Evolutionary conservation across 2,329 filamentous ascomycete species (phyloP).

Genomic region (Aspergillus texensis): DNA sequence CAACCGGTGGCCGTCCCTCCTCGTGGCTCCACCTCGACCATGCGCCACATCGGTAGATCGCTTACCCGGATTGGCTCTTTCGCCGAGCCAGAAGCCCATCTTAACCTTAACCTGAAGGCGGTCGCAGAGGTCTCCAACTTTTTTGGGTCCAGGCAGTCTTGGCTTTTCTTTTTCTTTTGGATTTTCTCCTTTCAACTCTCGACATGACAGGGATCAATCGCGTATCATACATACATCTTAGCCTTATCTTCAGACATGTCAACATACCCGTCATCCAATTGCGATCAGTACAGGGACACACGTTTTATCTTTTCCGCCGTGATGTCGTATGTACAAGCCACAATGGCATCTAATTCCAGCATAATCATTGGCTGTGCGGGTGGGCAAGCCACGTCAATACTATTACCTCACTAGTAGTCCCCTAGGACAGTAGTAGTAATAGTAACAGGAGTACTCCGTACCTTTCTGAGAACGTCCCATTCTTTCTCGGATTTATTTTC

Average conservation of each 20-base stretch:
- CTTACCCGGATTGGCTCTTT: not conserved
- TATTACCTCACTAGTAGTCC: not conserved
- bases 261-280: not conserved
- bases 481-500: not conserved
- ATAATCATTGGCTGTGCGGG: not conserved
- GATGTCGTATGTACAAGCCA: not conserved
- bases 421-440: no score
- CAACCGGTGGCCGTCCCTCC: not conserved
- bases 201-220: not conserved
- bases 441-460: no score
- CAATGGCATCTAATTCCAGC: not conserved
- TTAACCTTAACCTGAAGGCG: slow-evolving; percentile 1
- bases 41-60: not conserved
- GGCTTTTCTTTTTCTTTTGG: not conserved
- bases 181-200: not conserved
- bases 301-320: not conserved
- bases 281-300: not conserved
- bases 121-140: not conserved
- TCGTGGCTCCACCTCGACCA: not conserved
- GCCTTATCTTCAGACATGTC: not conserved
- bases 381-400: not conserved
- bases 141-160: not conserved
- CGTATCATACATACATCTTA: not conserved
- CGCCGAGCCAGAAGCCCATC: not conserved
- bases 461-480: no score